Base-by-base conservation (phyloP, 2,329 filamentous ascomycete genomes). In the Nothomitra cinnamomea region DNA sequence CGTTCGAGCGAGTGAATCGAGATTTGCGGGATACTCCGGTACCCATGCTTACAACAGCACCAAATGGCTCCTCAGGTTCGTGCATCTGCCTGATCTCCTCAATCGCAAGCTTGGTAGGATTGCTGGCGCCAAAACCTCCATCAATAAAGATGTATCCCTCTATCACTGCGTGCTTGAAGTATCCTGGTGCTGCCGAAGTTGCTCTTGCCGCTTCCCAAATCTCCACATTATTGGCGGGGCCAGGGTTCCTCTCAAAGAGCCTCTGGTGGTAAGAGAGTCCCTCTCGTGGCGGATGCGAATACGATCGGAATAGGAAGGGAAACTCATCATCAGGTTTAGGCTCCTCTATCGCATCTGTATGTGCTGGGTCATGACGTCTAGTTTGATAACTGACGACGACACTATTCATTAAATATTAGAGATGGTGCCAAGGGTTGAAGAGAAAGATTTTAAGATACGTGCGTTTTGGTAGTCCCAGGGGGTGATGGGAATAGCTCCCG, bases 121-220 rank as follows among this genome's bases (percentile, higher is more conserved):
- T 51, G 22, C 28, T 51, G 28, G 19, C n/a, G n/a, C 48, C 48
- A 21, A 51, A 51, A 10, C 48, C 48, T 40, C 48, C 48, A 21
- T 51, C 48, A 36, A 51, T 8, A 51, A 51, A 51, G 8, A 8
- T 25, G 24, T 51, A 19, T 7, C 17, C 17, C n/a, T 17, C 42
- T 7, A 47, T 47, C 7, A 10, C 17, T 24, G 63, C 60, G 10
- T 60, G 56, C 2, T 66, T 58, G 51, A 66, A 66, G 56, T 63
- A 63, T 2, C 57, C 59, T 7, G 61, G 59, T 13, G 60, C 61
- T 13, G 64, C 62, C 32, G 62, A 65, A 43, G 64, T 66, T 35
- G 64, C 62, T 24, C 58, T 60, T 2, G 60, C 62, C 38, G 63
- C 64, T 53, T 66, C 24, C 41, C 54, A 61, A 40, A 65, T 65